Base-by-base conservation (phyloP, 306 rosid genomes). In the Notholithocarpus densiflorus region DNA sequence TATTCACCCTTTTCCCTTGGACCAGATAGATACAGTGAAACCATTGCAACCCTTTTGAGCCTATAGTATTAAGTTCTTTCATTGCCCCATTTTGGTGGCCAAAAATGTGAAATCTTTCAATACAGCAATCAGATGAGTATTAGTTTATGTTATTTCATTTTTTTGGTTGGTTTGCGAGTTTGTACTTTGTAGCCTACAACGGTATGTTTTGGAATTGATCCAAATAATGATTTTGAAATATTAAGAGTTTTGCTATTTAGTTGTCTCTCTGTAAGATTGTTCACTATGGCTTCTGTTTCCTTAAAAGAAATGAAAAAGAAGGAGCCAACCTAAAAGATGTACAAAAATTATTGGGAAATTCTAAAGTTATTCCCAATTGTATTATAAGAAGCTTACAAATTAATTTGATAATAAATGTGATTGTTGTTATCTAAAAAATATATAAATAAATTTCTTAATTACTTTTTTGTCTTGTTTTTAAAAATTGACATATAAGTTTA, bases 1-100 rank as follows among this genome's bases (percentile, higher is more conserved):
- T 79, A 89, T 93, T 68, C 97, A 79, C 52, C 91, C 92, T 55
- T 93, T 87, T 56, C 92, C 93, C 40, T 76, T 90, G 20, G 84
- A 91, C 56, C 80, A 84, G 32, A 24, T 56, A 19, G 32, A 24
- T 56, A 19, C 83, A 56, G 5, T 71, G 53, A 74, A 57, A 57
- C 37, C 72, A 23, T 31, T 19, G 14, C 24, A 5, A 23, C 12
- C 29, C 31, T 14, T 8, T 15, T 29, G 32, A 12, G 19, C 54
- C 74, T 18, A 37, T 20, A 32, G 4, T 45, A 45, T 70, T 57
- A 32, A 51, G 34, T 17, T 21, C 68, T 53, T 20, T 23, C 27
- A 37, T 55, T 68, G 19, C 14, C 53, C 54, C 23, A 64, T 18
- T 65, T 3, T 29, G 27, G 26, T 68, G 51, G 55, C 55, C 37